Conservation (phyloP, 169 alveolate species). For the Fabrea salina region DNA sequence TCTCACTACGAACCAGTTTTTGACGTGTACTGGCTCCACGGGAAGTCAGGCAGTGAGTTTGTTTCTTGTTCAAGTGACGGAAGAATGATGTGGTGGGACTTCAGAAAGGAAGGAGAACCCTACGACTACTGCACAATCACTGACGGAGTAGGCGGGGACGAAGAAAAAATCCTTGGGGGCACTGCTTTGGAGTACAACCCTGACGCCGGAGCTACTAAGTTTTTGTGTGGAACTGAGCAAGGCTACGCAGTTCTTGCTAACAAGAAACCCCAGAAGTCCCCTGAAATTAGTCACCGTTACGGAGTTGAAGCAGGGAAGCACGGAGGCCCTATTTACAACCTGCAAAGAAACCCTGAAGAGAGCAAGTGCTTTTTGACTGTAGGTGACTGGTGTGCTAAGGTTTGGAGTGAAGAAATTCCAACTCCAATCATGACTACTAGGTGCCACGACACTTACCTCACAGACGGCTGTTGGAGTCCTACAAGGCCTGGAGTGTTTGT, state of each 20-base stretch:
- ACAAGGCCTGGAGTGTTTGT: conserved; percentile 83
- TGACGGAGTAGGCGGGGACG: conserved; percentile 46
- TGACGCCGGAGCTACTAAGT: conserved; percentile 92
- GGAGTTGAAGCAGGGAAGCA: conserved; percentile 88
- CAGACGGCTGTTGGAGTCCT: conserved; percentile 92
- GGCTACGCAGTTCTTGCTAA: conserved; percentile 87
- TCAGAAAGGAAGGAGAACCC: conserved; percentile 79
- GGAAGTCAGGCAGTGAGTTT: conserved; percentile 88
- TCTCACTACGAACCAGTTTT: conserved; percentile 92
- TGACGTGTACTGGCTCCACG: conserved; percentile 89
- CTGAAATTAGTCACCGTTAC: conserved; percentile 75
- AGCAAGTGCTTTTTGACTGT: conserved; percentile 90
- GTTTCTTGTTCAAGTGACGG: conserved; percentile 91
- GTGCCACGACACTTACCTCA: conserved; percentile 85
- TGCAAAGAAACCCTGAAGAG: conserved; percentile 87
- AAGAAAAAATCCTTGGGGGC: conserved; percentile 80
- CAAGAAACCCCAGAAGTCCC: conserved; percentile 87
- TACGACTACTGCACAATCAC: conserved; percentile 64
- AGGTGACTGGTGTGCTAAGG: conserved; percentile 94
- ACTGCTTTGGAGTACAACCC: conserved; percentile 87
- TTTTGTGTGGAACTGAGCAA: conserved; percentile 91
- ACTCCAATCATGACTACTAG: conserved; percentile 91
- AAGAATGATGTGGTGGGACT: conserved; percentile 91
- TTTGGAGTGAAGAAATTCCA: conserved; percentile 90
- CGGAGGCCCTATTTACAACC: conserved; percentile 88